Evolutionary conservation across 306 rosid genomes (phyloP).

Genomic region (Cicer pinnatifidum): DNA sequence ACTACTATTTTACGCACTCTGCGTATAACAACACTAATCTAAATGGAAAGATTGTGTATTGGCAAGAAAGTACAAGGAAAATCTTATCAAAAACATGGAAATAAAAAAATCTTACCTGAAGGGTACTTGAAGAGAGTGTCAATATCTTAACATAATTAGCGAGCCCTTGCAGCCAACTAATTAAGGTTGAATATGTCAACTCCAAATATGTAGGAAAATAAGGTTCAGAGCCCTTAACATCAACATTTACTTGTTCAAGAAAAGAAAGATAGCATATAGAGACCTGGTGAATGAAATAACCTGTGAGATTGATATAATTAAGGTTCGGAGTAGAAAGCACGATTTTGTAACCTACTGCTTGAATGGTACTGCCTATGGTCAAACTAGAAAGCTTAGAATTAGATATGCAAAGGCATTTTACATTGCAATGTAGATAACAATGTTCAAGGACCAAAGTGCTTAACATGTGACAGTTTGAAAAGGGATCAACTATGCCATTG

Average conservation of each 20-base stretch:
- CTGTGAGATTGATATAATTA: background rate
- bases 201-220: conserved; percentile 11
- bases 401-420: conserved; percentile 24
- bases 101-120: conserved; percentile 12
- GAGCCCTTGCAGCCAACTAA: conserved; percentile 33
- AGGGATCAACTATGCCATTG: conserved; percentile 37
- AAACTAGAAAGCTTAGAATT: conserved; percentile 38
- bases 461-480: conserved; percentile 33
- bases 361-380: conserved; percentile 29
- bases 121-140: conserved; percentile 40
- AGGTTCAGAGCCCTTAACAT: background rate
- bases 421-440: conserved; percentile 5
- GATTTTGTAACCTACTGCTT: conserved; percentile 15
- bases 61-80: too few relatives aligned
- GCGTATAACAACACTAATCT: background rate
- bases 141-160: conserved; percentile 40
- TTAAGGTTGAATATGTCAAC: background rate
- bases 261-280: conserved; percentile 20
- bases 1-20: too few relatives aligned
- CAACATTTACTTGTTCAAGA: conserved; percentile 40
- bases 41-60: background rate
- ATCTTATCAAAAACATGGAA: too few relatives aligned
- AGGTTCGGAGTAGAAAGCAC: conserved; percentile 43
- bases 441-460: conserved; percentile 32
- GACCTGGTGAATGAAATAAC: conserved; percentile 31